phyloP scores from a whole-genome alignment of 352 stramenopile species.

The Phytophthora constricta region DNA sequence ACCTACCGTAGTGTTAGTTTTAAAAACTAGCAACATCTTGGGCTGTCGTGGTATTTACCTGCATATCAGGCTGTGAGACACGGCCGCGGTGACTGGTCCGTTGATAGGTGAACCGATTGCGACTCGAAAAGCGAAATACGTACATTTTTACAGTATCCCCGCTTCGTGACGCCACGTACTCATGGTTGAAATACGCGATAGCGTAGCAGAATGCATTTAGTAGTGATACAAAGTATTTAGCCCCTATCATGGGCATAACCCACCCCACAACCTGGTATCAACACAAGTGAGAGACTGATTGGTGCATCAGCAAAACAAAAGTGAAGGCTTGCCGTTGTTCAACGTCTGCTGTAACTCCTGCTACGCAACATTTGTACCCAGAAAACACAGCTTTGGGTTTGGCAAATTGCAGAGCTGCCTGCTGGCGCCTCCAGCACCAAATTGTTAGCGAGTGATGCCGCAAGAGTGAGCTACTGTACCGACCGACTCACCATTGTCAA shows the following conservation, averaged over 20 bases:
- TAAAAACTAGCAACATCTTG: neutral
- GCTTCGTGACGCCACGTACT: constrained; percentile 4
- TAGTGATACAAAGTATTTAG: constrained; percentile 15
- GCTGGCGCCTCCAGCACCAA: neutral
- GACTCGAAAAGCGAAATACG: constrained; percentile 6
- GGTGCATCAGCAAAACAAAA: neutral
- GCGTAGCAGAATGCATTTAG: constrained; percentile 11
- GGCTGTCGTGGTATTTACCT: neutral
- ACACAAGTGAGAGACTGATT: neutral
- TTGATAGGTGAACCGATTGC: constrained; percentile 8
- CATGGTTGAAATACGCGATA: constrained; percentile 12
- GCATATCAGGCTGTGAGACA: neutral
- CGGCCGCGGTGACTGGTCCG: constrained; percentile 6
- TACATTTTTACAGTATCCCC: constrained; percentile 12
- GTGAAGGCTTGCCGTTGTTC: neutral
- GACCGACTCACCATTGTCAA: neutral
- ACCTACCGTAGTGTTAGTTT: neutral
- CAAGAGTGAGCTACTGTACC: neutral
- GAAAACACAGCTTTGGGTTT: neutral
- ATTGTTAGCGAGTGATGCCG: neutral
- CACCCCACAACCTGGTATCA: neutral
- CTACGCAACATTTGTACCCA: neutral
- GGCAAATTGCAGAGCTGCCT: neutral
- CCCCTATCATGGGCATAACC: neutral
- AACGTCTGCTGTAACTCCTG: neutral